A percentile compares a stretch with the other conserved stretches of the same genome.
These are phyloP conservation scores for Platanthera guangdongensis DNA, from an alignment of 106 monocot genomes.

Conservation along the genomic window DNA sequence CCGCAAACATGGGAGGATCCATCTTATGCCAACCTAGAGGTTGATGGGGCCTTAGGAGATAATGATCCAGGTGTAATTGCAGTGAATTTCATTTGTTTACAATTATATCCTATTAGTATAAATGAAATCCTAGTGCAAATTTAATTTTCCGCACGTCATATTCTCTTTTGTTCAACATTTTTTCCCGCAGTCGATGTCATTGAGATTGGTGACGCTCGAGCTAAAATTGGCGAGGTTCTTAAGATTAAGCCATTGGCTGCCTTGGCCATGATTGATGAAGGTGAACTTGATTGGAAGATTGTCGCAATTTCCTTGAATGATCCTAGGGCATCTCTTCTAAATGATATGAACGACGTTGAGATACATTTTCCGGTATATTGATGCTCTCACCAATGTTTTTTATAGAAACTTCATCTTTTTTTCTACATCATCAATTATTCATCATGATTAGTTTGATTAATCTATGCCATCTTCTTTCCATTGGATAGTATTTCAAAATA, in stretches of 20 bases:
- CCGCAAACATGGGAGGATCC: conserved; percentile 99
- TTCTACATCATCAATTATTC: not conserved
- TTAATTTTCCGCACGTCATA: not conserved
- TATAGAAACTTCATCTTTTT: not conserved
- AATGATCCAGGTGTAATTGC: conserved; percentile 75
- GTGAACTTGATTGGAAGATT: conserved; percentile 97
- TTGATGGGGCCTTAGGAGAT: conserved; percentile 90
- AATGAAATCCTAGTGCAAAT: not conserved
- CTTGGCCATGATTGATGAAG: conserved; percentile 98
- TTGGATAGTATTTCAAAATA: not conserved
- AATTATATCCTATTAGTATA: not conserved
- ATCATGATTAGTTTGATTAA: not conserved
- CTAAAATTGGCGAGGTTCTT: conserved; percentile 75
- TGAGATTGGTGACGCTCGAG: conserved; percentile 77
- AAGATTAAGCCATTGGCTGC: conserved; percentile 87
- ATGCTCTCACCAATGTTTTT: not conserved
- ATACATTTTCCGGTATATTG: conserved; percentile 77
- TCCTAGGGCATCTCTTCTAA: conserved; percentile 86
- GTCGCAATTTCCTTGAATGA: conserved; percentile 94
- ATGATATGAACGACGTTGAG: conserved; percentile 88
- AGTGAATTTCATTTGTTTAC: not conserved
- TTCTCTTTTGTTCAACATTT: not conserved
- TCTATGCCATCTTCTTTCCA: not conserved
- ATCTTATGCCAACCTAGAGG: conserved; percentile 59
- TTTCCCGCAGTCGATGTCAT: conserved; percentile 84